phyloP scores from a whole-genome alignment of 1,284 basidiomycete species.

The Leccinum solheimii region DNA sequence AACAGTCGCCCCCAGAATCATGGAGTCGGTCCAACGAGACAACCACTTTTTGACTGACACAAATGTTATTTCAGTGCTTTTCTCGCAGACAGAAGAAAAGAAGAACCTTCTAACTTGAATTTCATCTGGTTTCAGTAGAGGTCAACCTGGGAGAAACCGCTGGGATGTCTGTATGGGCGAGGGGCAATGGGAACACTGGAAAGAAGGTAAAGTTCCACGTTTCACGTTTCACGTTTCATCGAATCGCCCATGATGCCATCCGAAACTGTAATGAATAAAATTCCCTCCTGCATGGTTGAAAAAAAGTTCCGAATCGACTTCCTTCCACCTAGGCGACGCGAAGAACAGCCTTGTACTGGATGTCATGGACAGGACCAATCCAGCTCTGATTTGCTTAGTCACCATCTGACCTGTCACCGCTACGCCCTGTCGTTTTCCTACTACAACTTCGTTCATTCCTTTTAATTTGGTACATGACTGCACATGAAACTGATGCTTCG shows the following conservation, averaged over 20 bases:
- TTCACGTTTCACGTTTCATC: not conserved
- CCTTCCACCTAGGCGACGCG: no score
- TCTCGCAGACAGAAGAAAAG: not conserved
- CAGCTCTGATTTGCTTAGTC: not conserved
- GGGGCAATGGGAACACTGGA: not conserved
- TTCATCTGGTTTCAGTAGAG: not conserved
- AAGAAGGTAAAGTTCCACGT: not conserved
- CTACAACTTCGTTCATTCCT: conserved; percentile 5
- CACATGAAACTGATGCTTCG: conserved; percentile 77
- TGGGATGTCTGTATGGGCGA: not conserved
- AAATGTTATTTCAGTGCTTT: not conserved
- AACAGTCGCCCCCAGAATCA: not conserved
- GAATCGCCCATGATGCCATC: not conserved
- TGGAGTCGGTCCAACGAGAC: not conserved
- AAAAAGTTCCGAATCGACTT: no score
- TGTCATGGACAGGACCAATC: no score
- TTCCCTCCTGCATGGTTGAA: no score
- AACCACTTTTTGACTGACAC: not conserved
- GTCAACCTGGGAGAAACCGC: not conserved
- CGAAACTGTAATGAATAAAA: not conserved
- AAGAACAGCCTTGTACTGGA: no score
- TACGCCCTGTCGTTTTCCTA: conserved; percentile 1
- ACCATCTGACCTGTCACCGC: not conserved
- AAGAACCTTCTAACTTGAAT: not conserved
- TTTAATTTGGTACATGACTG: conserved; percentile 30